These are phyloP conservation scores for Talaromyces sp. DNA, from an alignment of 2,329 filamentous ascomycete species.

Conservation along the genomic window DNA sequence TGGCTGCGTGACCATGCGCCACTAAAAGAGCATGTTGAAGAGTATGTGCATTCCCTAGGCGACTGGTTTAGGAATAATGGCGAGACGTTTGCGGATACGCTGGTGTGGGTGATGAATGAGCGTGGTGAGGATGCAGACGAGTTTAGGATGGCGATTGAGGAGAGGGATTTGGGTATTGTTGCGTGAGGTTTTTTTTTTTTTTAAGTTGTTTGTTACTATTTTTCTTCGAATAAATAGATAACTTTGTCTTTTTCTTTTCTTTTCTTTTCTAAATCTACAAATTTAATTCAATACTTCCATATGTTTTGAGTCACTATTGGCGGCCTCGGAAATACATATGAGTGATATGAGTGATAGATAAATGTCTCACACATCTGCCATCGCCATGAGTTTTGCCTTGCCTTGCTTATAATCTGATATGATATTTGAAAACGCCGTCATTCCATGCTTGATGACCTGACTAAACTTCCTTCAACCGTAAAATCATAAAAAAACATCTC, in stretches of 20 bases:
- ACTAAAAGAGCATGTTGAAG: slow-evolving; percentile 54
- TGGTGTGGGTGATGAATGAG: slow-evolving; percentile 53
- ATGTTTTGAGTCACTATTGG: not conserved
- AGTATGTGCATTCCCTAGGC: slow-evolving; percentile 47
- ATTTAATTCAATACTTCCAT: not conserved
- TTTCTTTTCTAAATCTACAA: not conserved
- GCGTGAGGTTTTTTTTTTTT: not conserved
- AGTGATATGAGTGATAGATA: not conserved
- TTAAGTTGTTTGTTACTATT: not conserved
- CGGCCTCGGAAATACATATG: not conserved
- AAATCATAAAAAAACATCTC: not conserved
- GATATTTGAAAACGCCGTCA: not conserved
- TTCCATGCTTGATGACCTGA: not conserved
- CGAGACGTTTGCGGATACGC: slow-evolving; percentile 57
- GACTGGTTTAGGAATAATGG: slow-evolving; percentile 62
- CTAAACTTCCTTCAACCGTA: not conserved
- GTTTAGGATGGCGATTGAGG: slow-evolving; percentile 11
- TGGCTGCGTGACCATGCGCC: slow-evolving; percentile 53
- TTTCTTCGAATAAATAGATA: not conserved
- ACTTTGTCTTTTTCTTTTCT: not conserved
- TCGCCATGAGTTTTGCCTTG: not conserved
- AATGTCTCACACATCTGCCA: not conserved
- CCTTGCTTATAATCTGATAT: not conserved
- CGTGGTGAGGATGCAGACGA: slow-evolving; percentile 42
- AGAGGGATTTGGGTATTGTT: slow-evolving; percentile 10